Conservation (phyloP, 306 rosid genomes). For the Dryas alaskensis region DNA sequence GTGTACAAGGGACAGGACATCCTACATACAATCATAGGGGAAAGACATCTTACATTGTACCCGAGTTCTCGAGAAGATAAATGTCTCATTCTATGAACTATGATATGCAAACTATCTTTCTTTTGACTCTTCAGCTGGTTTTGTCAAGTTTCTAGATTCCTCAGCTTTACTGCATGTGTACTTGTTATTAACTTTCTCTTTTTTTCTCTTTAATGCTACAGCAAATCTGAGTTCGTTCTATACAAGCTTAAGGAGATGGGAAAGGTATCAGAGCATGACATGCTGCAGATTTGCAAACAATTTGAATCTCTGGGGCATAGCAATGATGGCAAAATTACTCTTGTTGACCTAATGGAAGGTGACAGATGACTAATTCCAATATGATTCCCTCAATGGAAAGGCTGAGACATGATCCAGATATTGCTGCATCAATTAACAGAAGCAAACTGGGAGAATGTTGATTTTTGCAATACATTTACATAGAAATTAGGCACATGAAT, state of each 20-base stretch:
- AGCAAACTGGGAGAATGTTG: not conserved
- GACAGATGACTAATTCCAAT: constrained; percentile 21
- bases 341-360: constrained; percentile 54
- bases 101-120: not conserved
- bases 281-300: constrained; percentile 45
- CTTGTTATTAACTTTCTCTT: not conserved
- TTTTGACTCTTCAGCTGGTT: too few species aligned
- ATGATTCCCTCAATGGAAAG: not conserved
- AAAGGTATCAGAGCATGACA: constrained; percentile 52
- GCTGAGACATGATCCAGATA: not conserved
- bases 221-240: constrained; percentile 64
- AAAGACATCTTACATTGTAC: too few species aligned
- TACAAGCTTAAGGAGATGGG: constrained; percentile 83
- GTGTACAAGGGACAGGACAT: too few species aligned
- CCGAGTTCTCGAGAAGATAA: too few species aligned
- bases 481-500: not conserved
- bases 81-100: not conserved
- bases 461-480: not conserved
- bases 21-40: too few species aligned
- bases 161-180: not conserved
- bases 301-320: constrained; percentile 53
- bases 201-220: constrained; percentile 6
- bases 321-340: constrained; percentile 56
- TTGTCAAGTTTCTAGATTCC: too few species aligned
- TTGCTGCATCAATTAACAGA: not conserved